Conservation (phyloP, 192 early-diverging fungal genomes). For the Entomortierella lignicola region DNA sequence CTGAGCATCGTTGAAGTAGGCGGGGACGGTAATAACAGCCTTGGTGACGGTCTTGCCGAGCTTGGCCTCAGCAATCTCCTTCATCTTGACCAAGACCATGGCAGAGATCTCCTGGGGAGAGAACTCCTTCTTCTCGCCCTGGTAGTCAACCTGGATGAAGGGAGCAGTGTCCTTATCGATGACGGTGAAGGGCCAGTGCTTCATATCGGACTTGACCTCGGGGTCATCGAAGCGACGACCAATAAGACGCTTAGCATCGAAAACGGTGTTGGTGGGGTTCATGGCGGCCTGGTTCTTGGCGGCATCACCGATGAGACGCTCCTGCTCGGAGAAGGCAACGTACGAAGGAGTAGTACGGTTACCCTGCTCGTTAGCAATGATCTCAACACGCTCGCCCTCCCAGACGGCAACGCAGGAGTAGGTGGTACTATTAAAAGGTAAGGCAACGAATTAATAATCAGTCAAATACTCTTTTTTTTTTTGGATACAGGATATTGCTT, state of each 20-base stretch:
- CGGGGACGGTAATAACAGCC: constrained; percentile 97
- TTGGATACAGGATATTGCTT: background rate
- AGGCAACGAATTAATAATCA: background rate
- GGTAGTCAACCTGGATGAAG: constrained; percentile 85
- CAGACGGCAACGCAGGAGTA: constrained; percentile 62
- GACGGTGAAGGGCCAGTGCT: constrained; percentile 90
- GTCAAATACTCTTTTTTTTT: no score
- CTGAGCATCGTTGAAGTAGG: constrained; percentile 95
- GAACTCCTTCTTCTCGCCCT: constrained; percentile 87
- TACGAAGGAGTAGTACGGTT: constrained; percentile 91
- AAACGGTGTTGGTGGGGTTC: constrained; percentile 93
- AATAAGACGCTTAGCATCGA: constrained; percentile 92
- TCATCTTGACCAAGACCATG: constrained; percentile 96
- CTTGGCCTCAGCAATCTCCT: constrained; percentile 72
- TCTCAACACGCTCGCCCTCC: constrained; percentile 64
- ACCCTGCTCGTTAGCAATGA: constrained; percentile 91
- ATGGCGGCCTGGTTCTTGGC: constrained; percentile 94
- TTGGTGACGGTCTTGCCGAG: constrained; percentile 81
- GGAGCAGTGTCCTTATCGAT: constrained; percentile 77
- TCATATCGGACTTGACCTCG: constrained; percentile 83
- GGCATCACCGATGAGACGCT: constrained; percentile 89
- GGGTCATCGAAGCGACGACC: constrained; percentile 89
- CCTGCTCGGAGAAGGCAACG: constrained; percentile 83
- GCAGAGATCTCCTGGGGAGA: constrained; percentile 95
- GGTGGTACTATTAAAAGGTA: constrained; percentile 30